Percentiles rank a stretch among this genome's conserved stretches.
Conservation (phyloP, 2,329 filamentous ascomycete species). For the Harringtonia lauricola region DNA sequence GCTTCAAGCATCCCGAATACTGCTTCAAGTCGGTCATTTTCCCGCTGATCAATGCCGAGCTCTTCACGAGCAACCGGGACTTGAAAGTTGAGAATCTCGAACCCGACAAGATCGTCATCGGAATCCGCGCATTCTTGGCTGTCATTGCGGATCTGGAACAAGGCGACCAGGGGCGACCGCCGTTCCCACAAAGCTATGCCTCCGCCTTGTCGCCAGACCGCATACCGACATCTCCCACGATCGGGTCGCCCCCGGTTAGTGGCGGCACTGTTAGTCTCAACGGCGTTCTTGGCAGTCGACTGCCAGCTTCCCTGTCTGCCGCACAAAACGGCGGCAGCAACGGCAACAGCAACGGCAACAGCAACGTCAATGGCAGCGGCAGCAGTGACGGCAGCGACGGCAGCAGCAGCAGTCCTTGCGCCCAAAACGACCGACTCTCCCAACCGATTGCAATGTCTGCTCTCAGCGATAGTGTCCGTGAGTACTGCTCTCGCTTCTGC, state of each 20-base stretch:
- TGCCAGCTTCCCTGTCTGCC: no score
- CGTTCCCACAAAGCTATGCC: slow-evolving; percentile 65
- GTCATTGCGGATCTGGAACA: slow-evolving; percentile 91
- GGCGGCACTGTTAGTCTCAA: no score
- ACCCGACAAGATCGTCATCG: slow-evolving; percentile 94
- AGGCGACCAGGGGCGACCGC: slow-evolving; percentile 63
- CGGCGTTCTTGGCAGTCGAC: no score
- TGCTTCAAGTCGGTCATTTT: slow-evolving; percentile 93
- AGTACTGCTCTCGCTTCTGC: slow-evolving; percentile 85
- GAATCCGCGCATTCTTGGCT: slow-evolving; percentile 84
- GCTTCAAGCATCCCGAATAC: slow-evolving; percentile 85
- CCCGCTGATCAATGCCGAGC: slow-evolving; percentile 82
- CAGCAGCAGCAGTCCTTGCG: neutral
- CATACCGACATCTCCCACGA: slow-evolving; percentile 36
- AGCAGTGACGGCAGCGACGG: neutral
- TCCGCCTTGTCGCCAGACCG: slow-evolving; percentile 27
- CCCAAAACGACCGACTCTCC: slow-evolving; percentile 54
- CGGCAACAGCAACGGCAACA: slow-evolving; percentile 4
- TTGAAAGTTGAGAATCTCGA: slow-evolving; percentile 86
- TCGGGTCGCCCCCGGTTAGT: slow-evolving; percentile 24
- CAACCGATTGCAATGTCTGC: slow-evolving; percentile 48
- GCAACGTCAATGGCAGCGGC: neutral
- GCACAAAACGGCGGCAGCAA: no score
- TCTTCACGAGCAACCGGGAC: slow-evolving; percentile 67
- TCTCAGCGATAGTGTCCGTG: slow-evolving; percentile 66